Conservation (phyloP, 805 yeast species). For the Ogataea trehalophila region DNA sequence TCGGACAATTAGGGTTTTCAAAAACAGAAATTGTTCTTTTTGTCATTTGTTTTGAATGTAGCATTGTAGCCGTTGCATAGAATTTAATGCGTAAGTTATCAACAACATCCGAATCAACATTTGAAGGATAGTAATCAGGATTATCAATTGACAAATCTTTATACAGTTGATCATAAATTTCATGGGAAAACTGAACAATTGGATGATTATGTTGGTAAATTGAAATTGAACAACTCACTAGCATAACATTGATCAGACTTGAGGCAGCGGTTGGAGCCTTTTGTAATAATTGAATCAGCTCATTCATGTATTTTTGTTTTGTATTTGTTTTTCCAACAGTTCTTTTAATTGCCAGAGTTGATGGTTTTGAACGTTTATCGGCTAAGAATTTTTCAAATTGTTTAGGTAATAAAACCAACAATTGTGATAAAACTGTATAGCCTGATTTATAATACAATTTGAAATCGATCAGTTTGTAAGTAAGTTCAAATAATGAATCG, state of each 20-base stretch:
- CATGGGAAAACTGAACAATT: slow-evolving; percentile 25
- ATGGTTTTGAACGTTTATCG: slow-evolving; percentile 17
- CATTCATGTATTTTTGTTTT: slow-evolving; percentile 25
- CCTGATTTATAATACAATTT: slow-evolving; percentile 25
- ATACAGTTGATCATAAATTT: slow-evolving; percentile 20
- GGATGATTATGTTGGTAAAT: slow-evolving; percentile 22
- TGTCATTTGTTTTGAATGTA: slow-evolving; percentile 15
- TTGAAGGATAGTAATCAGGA: slow-evolving; percentile 19
- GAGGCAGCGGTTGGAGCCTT: slow-evolving; percentile 25
- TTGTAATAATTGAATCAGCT: slow-evolving; percentile 18
- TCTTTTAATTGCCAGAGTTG: slow-evolving; percentile 21
- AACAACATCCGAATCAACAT: slow-evolving; percentile 12
- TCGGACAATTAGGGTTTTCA: slow-evolving; percentile 10
- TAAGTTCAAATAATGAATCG: slow-evolving; percentile 34
- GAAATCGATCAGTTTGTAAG: slow-evolving; percentile 27
- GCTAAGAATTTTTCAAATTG: slow-evolving; percentile 24
- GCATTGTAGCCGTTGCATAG: slow-evolving; percentile 22
- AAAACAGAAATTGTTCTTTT: slow-evolving; percentile 12
- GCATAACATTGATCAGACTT: slow-evolving; percentile 28
- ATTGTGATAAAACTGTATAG: slow-evolving; percentile 30
- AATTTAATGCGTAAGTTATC: slow-evolving; percentile 22
- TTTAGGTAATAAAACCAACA: slow-evolving; percentile 31
- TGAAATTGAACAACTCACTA: slow-evolving; percentile 30
- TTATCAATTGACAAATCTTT: slow-evolving; percentile 28
- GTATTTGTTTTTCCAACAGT: slow-evolving; percentile 16